Conservation (phyloP, 331 rosid species). For the Acacia concinna region DNA sequence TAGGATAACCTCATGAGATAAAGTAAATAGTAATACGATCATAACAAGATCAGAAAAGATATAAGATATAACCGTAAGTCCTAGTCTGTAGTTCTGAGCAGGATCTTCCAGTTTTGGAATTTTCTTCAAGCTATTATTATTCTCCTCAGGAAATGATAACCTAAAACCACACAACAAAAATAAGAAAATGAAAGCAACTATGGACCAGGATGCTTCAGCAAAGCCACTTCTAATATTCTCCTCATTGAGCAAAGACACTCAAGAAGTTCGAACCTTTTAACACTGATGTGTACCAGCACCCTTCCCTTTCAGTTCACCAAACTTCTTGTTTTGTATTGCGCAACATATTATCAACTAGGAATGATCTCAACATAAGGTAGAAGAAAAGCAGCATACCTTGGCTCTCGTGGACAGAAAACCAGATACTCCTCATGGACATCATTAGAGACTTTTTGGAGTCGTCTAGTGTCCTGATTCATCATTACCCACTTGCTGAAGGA, state of each 20-base stretch:
- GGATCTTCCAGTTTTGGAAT: constrained; percentile 89
- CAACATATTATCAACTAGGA: constrained; percentile 8
- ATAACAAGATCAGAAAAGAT: neutral
- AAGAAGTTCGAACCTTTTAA: neutral
- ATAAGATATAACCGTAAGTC: constrained; percentile 49
- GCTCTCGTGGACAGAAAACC: constrained; percentile 72
- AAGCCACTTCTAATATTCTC: constrained; percentile 8
- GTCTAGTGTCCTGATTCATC: constrained; percentile 92
- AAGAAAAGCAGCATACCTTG: constrained; percentile 50
- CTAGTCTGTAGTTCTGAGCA: constrained; percentile 55
- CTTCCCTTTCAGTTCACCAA: constrained; percentile 19
- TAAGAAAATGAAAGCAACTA: constrained; percentile 15
- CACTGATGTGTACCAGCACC: neutral
- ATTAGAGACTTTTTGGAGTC: constrained; percentile 83
- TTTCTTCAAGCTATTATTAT: constrained; percentile 67
- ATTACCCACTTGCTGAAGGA: constrained; percentile 92
- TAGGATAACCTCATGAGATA: neutral
- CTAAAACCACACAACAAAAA: constrained; percentile 44
- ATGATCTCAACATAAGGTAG: neutral
- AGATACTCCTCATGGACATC: constrained; percentile 81
- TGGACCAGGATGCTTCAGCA: constrained; percentile 7
- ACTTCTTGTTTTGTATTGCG: neutral
- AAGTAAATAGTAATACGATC: neutral
- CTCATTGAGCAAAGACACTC: neutral
- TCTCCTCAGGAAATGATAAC: constrained; percentile 79